Evolutionary conservation across 2,329 filamentous ascomycete species (phyloP), one percentile per base, ranked within the genome.

Genomic region (Alternaria conjuncta): DNA sequence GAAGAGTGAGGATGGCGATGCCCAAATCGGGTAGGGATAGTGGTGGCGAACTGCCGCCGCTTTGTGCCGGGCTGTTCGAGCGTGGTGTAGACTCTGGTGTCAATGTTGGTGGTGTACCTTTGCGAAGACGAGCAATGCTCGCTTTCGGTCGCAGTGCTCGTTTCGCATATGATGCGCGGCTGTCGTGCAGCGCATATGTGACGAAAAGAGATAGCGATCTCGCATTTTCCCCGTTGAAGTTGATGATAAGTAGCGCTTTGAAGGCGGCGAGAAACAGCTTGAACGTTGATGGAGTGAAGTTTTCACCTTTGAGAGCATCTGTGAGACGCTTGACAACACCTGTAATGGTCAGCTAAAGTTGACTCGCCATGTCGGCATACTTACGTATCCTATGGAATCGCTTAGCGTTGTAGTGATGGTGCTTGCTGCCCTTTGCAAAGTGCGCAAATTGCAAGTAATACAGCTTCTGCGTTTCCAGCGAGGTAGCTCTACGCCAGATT

Each of bases 361-460:
- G 25, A 36, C 46, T 28, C 4, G 6, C 50, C 28, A 15, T 13
- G 11, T 30, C 15, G n/a, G 21, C 36, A 50, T 49, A 80, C 92
- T 85, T 87, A 94, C 95, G 89, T 92, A 99, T 99, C 71, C 94
- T 88, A 63, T 92, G 88, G 64, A 99, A 83, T 50, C 96, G 88
- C 75, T 93, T 91, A 56, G 92, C 90, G 78, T 99, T 99, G 81
- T 98, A 98, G 63, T 93, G 90, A 75, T 94, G 92, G 74, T 96
- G 91, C 76, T 96, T 94, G 85, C 95, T 97, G 73, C 90, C 90
- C n/a, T 91, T 88, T 2, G 92, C 91, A 81, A 99, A 97, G 0
- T 90, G 91, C 65, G 91, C 85, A 74, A 98, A 98, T 76, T 99
- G 96, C 64, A 90, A 89, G 80, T 97, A 98, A 80, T 98, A 99